Evolutionary conservation across 305 asterid genomes (phyloP).

Genomic region (Euphrasia arctica): DNA sequence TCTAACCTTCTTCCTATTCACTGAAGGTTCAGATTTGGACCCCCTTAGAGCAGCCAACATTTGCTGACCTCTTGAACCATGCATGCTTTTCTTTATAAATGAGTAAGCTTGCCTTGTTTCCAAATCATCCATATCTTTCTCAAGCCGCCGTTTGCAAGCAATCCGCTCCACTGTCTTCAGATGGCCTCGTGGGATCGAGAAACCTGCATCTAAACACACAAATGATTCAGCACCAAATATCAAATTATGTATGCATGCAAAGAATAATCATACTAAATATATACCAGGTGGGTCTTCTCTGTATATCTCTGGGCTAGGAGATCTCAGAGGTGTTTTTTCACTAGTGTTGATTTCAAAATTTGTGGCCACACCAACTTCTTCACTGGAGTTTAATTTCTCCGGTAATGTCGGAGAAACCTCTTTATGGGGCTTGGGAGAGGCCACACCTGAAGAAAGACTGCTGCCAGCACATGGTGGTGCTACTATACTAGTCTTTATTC

Average conservation of each 20-base stretch:
- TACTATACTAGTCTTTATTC: conserved; percentile 23
- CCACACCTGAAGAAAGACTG: conserved; percentile 25
- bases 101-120: conserved; percentile 53
- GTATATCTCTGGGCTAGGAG: conserved; percentile 77
- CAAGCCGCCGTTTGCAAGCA: conserved; percentile 65
- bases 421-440: conserved; percentile 29
- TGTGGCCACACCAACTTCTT: conserved; percentile 21
- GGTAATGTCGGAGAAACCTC: conserved; percentile 29
- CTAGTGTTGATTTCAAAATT: conserved; percentile 26
- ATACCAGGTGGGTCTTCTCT: conserved; percentile 68
- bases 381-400: conserved; percentile 28
- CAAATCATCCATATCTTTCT: conserved; percentile 52
- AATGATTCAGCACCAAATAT: conserved; percentile 9
- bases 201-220: conserved; percentile 38
- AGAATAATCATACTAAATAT: conserved; percentile 11
- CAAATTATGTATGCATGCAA: not conserved
- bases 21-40: conserved; percentile 38
- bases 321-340: conserved; percentile 33
- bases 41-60: conserved; percentile 49
- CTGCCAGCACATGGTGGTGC: conserved; percentile 19
- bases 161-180: conserved; percentile 29
- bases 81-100: conserved; percentile 42
- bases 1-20: conserved; percentile 52
- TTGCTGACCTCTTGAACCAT: conserved; percentile 52
- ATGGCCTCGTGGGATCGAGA: conserved; percentile 38